Base-by-base conservation (phyloP, 441 rosid genomes). In the Manihot esculenta region DNA sequence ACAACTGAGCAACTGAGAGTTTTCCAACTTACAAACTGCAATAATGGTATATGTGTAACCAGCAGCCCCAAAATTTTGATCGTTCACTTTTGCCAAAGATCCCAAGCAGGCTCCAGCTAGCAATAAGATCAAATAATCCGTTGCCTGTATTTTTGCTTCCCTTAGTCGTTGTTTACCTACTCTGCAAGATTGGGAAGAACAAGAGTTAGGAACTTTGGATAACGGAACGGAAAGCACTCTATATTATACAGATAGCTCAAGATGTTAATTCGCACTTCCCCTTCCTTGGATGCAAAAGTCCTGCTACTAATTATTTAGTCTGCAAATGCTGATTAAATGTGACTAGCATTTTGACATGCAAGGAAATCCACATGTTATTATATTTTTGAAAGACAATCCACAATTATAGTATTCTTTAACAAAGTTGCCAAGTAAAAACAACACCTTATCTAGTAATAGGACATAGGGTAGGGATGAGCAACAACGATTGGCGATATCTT, bases 21-120 rank as follows among this genome's bases (percentile, higher is more conserved):
- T 72, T 70, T 61, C 42, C 20, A 62, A 87, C 98, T 92, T 86
- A 91, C 98, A 94, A 49, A 94, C 92, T 48, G 96, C 99, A 54
- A 92, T 94, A 55, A 91, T 88, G 30, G 98, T 86, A 44, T 92
- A 86, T 53, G 87, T 83, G 61, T 91, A 94, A 74, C 96, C 93
- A 47, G 81, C 71, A 33, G 84, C 86, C 65, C 98, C 98, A 38
- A 94, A 89, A 72, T 79, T 87, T 77, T 84, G 80, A 70, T 92
- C 97, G n/a, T 85, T 84, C 38, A 72, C 80, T 80, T 85, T 84
- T 60, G 84, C 79, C 55, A 95, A 77, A 57, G 97, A 82, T 70
- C 98, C 99, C 77, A 95, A 82, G 89, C 97, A 92, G 66, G 89
- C 94, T 62, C 97, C 99, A 54, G 96, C 99, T 70, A 95, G 96